Evolutionary conservation across 192 early-diverging fungal species (phyloP), one percentile per base, ranked within the genome.

Genomic region (Coemansia sp.): DNA sequence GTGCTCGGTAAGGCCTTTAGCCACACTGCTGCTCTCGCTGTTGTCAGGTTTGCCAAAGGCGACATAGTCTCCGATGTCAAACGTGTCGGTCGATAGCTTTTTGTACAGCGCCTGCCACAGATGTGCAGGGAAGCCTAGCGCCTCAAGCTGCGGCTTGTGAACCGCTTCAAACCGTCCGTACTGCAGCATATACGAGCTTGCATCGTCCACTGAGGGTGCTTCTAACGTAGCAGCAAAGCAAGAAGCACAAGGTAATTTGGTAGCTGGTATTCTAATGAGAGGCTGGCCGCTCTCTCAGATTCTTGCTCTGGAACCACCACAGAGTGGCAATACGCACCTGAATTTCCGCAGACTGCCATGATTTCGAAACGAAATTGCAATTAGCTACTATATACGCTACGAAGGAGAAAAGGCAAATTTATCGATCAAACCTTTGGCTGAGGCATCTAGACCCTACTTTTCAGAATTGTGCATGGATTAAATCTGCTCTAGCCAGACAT

Each of bases 401-500:
- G 31, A 31, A 31, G 31, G 4, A 58, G 24, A 56, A 26, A 61
- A 46, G 35, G 11, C 3, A 53, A 53, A 14, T 5, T 37, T 11
- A 33, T 59, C 60, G 14, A n/a, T 18, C n/a, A 60, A 77, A 90
- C 11, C 91, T 39, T 9, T 39, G 38, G 8, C 38, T 14, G 34
- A 20, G 31, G 31, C 4, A 31, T 56, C n/a, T 26, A 45, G 42
- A 45, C 24, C 14, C 38, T 62, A 3, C 37, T 9, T 14, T 57
- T 23, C 33, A 9, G 31, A 24, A 21, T 50, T 21, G 8, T 50
- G 34, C 31, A 16, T 38, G 1, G 23, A 31, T 11, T 43, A 31
- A 7, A 24, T 33, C 11, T 45, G 10, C 10, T 21, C 60, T 85
- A 92, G 11, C 91, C 91, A 35, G 90, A 70, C 90, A 92, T 92